Evolutionary conservation across 2,329 filamentous ascomycete species (phyloP), one percentile per base, ranked within the genome.

Genomic region (Penicillium sp.): DNA sequence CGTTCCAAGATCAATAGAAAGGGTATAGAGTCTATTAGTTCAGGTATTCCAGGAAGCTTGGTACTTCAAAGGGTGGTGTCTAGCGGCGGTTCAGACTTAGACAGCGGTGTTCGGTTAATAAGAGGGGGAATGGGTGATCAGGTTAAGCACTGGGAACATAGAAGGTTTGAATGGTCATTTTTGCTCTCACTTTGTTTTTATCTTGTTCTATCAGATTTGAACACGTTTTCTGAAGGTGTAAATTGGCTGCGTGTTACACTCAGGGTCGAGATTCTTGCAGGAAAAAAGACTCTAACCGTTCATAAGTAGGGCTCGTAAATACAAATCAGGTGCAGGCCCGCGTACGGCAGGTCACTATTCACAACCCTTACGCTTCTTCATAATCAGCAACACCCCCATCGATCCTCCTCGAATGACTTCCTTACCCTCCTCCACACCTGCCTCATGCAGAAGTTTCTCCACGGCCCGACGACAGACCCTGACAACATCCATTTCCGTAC

Each of bases 401-500:
- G 49, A 44, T 10, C 37, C 14, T 21, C 22, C 49, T 16, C 21
- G 19, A 29, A 70, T 50, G 45, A 57, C 57, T n/a, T 67, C 67
- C 44, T 67, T 62, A 7, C 65, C 65, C 37, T 66, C 58, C 33
- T 65, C 51, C 46, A 66, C 60, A 3, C 60, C 63, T 5, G 61
- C 66, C 41, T 71, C 67, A 9, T 66, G 62, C 45, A 69, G 50
- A 13, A 69, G 56, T 46, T 65, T 56, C 59, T 66, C 66, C n/a
- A 63, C 59, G 21, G 59, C 50, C 45, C 58, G 63, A 8, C 69
- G 45, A 11, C 67, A 48, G 22, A 58, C 47, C 41, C 65, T 66
- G 14, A 77, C 63, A 22, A 70, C 65, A 63, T 77, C 76, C 31
- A 71, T 61, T 5, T 77, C 75, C 0, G 71, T 75, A 4, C 70